Base-by-base conservation (phyloP, 305 asterid species). In the Fraxinus albicans region DNA sequence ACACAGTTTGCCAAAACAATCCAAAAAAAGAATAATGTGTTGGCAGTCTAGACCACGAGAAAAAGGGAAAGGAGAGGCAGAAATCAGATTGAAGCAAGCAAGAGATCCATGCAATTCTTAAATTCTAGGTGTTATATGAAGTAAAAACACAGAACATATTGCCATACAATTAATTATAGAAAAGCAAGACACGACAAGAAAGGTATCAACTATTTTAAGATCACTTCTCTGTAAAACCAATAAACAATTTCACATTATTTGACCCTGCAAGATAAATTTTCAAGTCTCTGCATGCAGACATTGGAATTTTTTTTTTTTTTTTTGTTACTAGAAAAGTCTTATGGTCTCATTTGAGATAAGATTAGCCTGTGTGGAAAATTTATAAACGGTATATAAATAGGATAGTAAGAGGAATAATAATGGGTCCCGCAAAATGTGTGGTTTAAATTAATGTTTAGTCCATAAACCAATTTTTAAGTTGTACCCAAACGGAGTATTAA, bases 211-310 rank as follows among this genome's bases (percentile, higher is more conserved):
- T 27, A 67, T 67, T 23, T 27, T n/a, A 67, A 1, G 13, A 58
- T 38, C 55, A 23, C 82, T 73, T n/a, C 3, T 40, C 58, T 0
- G 42, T 47, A 47, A 27, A 36, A 38, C 80, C 25, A 40, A 35
- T n/a, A 31, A 69, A 27, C 21, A 70, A 58, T 38, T 7, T 40
- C 70, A 33, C 27, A 55, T 73, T 44, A 69, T 44, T 31, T 73
- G 40, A 50, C 82, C 79, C 47, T 79, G 63, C 34, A 72, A 10
- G 58, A 82, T 27, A 42, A 77, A 69, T 19, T 79, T 36, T 21
- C 27, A 65, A 72, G 70, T 23, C 34, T 70, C 21, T 67, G 36
- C 76, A 13, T 70, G 7, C 42, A 31, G 40, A 70, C 23, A 70
- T 38, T 70, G 3, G 29, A 25, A 0, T 25, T 25, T 25, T 25